A percentile compares a stretch with the other conserved stretches of the same genome.
phyloP scores from a whole-genome alignment of 176 grass and related monocot genomes.

The Saccharum spontaneum region DNA sequence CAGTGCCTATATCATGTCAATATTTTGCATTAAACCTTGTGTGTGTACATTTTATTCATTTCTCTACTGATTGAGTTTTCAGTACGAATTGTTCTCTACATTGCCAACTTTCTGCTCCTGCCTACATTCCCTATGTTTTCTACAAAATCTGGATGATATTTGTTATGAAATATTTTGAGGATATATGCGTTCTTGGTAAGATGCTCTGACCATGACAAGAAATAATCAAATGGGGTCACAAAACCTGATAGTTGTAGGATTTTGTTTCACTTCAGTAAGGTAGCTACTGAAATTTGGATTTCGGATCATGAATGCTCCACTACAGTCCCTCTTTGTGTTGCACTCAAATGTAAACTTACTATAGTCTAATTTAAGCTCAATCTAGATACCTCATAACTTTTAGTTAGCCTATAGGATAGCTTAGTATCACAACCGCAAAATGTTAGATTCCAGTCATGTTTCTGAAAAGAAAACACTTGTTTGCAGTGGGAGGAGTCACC shows the following conservation, averaged over 20 bases:
- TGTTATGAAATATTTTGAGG: conserved; percentile 4
- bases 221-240: neutral
- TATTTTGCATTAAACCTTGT: neutral
- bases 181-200: conserved; percentile 4
- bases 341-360: neutral
- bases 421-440: conserved; percentile 11
- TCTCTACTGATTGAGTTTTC: neutral
- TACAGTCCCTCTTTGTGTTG: neutral
- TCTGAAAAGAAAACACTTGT: conserved; percentile 21
- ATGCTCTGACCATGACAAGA: neutral
- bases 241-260: neutral
- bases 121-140: neutral
- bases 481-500: conserved; percentile 59
- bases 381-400: neutral
- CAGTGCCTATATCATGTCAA: neutral
- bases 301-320: neutral
- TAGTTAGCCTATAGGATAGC: conserved; percentile 5
- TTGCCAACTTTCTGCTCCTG: neutral
- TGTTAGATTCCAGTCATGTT: conserved; percentile 2
- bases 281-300: conserved; percentile 13
- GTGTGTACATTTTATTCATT: neutral
- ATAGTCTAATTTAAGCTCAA: neutral
- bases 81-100: neutral
- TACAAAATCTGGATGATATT: conserved; percentile 16
- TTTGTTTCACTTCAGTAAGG: neutral